These are phyloP conservation scores for Paramecium pentaurelia DNA, from an alignment of 73 alveolate genomes.

Conservation along the genomic window DNA sequence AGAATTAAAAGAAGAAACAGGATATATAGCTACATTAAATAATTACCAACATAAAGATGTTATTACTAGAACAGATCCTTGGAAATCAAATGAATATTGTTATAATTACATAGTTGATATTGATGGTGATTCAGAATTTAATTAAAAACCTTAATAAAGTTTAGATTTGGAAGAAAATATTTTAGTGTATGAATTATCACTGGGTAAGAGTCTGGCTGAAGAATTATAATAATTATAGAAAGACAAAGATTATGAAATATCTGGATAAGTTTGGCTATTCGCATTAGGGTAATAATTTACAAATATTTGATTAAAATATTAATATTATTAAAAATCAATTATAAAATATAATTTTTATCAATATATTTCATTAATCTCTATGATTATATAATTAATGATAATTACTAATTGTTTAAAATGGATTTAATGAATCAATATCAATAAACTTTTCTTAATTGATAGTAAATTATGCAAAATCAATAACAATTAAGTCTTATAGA, in stretches of 20 bases:
- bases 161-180: conserved; percentile 57
- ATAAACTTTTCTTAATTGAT: not conserved
- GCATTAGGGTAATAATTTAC: not conserved
- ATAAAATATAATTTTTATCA: not conserved
- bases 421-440: too few relatives aligned
- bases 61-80: conserved; percentile 31
- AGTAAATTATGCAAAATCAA: too few relatives aligned
- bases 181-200: not conserved
- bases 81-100: conserved; percentile 56
- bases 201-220: not conserved
- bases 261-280: not conserved
- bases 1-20: conserved; percentile 62
- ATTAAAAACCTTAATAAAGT: not conserved
- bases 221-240: not conserved
- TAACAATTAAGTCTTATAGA: too few relatives aligned
- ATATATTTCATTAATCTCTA: too few relatives aligned
- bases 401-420: too few relatives aligned
- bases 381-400: too few relatives aligned
- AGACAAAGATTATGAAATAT: conserved; percentile 7
- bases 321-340: not conserved
- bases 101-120: not conserved
- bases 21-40: conserved; percentile 25
- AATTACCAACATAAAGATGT: not conserved
- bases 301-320: not conserved
- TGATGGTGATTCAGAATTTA: conserved; percentile 47